Conservation (phyloP, 305 asterid species). For the Petunia hybrid region DNA sequence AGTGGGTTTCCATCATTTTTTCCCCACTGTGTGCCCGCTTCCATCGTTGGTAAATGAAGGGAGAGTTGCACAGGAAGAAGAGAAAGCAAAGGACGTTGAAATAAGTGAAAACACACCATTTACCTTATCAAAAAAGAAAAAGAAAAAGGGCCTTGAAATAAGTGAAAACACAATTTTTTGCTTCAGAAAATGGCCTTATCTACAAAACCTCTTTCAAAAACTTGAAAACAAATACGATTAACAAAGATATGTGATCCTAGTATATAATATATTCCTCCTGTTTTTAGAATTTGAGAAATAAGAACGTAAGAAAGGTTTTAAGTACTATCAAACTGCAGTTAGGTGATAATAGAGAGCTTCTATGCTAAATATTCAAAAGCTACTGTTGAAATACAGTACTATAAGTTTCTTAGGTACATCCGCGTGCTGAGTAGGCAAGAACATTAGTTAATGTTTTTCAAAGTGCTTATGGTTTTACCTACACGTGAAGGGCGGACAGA, state of each 20-base stretch:
- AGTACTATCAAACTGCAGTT: neutral
- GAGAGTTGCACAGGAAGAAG: neutral
- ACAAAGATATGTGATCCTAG: neutral
- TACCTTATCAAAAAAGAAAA: too few relatives aligned
- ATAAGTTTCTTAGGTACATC: neutral
- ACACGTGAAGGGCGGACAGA: neutral
- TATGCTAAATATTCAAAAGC: neutral
- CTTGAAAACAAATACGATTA: neutral
- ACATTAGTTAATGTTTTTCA: neutral
- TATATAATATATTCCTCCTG: neutral
- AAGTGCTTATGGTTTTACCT: neutral
- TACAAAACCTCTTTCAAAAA: neutral
- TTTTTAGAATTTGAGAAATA: too few relatives aligned
- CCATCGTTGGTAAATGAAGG: neutral
- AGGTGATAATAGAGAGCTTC: neutral
- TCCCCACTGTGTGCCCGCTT: too few relatives aligned
- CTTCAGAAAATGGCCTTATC: neutral
- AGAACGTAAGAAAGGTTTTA: too few relatives aligned
- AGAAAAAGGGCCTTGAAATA: neutral
- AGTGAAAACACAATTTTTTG: neutral
- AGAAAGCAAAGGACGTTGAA: too few relatives aligned
- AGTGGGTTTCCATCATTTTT: neutral
- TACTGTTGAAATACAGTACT: neutral
- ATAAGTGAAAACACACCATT: too few relatives aligned
- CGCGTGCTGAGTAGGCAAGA: neutral